Evolutionary conservation across 2,329 filamentous ascomycete species (phyloP).

Genomic region (Cercospora citrullina): DNA sequence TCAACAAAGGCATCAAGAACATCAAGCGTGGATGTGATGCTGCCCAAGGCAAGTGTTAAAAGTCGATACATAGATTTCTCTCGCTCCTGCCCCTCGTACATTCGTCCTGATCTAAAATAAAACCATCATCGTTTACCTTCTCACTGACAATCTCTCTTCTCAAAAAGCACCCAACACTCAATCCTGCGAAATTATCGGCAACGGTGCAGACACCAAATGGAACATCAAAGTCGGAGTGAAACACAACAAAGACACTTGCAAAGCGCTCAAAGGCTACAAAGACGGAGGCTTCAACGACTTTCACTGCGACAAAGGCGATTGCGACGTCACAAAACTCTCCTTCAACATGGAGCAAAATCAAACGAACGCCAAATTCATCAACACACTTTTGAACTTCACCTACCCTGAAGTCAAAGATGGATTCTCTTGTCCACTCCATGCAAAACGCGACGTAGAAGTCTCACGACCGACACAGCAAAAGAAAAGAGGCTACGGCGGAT

Average conservation of each 20-base stretch:
- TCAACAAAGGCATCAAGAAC: not conserved
- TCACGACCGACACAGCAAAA: not conserved
- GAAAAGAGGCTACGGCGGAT: too few relatives aligned
- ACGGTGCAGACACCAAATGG: not conserved
- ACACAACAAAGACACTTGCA: not conserved
- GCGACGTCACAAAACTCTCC: not conserved
- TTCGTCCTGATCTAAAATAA: not conserved
- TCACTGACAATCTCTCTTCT: not conserved
- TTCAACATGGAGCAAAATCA: not conserved
- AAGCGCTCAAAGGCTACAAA: not conserved
- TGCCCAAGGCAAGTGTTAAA: not conserved
- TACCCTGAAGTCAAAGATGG: not conserved
- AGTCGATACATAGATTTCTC: not conserved
- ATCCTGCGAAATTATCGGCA: not conserved
- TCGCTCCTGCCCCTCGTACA: not conserved
- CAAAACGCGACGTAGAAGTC: not conserved
- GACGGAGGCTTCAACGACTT: not conserved
- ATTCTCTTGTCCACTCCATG: not conserved
- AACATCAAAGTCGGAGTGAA: not conserved
- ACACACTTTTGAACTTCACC: not conserved
- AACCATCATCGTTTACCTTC: not conserved
- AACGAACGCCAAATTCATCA: not conserved
- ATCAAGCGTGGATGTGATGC: not conserved
- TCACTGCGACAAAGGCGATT: not conserved
- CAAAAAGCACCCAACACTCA: not conserved